phyloP scores from a whole-genome alignment of 805 yeast genomes.

The Saccharomycopsis sp. region DNA sequence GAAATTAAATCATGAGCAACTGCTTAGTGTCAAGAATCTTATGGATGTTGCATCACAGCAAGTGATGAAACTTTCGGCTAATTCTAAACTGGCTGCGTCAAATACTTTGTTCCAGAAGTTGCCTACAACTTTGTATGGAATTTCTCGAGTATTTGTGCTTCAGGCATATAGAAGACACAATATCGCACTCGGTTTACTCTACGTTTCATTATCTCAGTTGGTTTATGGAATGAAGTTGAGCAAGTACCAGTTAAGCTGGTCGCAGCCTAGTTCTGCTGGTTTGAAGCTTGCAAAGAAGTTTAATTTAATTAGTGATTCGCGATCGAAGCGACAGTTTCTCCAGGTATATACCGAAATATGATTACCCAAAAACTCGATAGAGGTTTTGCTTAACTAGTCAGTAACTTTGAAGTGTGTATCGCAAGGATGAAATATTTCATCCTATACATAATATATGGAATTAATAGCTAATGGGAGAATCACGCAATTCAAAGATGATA shows the following conservation, averaged over 20 bases:
- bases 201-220: constrained; percentile 37
- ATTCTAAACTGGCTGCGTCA: neutral
- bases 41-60: constrained; percentile 17
- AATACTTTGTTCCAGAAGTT: constrained; percentile 3
- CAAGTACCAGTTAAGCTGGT: constrained; percentile 50
- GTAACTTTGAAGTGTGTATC: too few species aligned
- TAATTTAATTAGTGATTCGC: constrained; percentile 27
- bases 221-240: constrained; percentile 44
- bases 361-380: too few species aligned
- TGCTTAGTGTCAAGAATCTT: neutral
- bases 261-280: constrained; percentile 67
- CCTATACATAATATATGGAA: too few species aligned
- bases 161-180: constrained; percentile 42
- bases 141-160: constrained; percentile 44
- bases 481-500: too few species aligned
- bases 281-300: constrained; percentile 49
- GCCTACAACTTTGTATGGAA: constrained; percentile 31
- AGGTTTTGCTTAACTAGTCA: too few species aligned
- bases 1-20: constrained; percentile 25
- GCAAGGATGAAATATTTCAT: too few species aligned
- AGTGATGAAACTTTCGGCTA: constrained; percentile 3
- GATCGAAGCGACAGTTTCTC: constrained; percentile 10
- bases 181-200: constrained; percentile 41
- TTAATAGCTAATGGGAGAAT: too few species aligned
- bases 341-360: constrained; percentile 14